Base-by-base conservation (phyloP, 2,329 filamentous ascomycete genomes). In the Leptographium galeiforme region DNA sequence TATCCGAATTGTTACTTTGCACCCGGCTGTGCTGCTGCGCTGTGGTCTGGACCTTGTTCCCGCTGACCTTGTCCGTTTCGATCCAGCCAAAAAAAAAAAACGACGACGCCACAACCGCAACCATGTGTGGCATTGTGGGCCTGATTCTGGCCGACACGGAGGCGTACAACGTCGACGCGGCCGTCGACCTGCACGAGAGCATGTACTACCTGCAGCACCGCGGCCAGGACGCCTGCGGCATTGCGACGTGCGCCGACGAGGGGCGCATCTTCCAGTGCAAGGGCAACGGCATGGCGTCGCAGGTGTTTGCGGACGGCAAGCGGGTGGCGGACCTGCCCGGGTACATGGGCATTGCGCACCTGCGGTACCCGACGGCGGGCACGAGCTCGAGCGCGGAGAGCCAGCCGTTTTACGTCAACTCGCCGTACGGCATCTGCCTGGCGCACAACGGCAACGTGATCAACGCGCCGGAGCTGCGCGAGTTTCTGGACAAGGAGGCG, bases 391-490 rank as follows among this genome's bases (percentile, higher is more conserved):
- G 88, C 63, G 83, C 87, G 11, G 88, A 95, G 68, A 87, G 88
- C 14, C 89, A 95, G 68, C 90, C 89, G 0, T 94, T 95, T 68
- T 95, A 93, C 66, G 87, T 91, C 61, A 95, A 94, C 71, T 79
- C 77, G 56, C 88, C 87, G 1, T 93, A 89, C 64, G 88, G 89
- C 48, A 85, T 94, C 61, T 86, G 78, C 63, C 78, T 91, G 65
- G 79, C 83, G n/a, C 84, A 91, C 70, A 95, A 95, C 63, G 89
- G 89, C 56, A 95, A 95, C 68, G 74, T 95, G 47, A 87, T 95
- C 72, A 77, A 94, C 63, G 80, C 84, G 6, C 75, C 76, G 4
- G 81, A 85, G 53, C 72, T 93, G 50, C 81, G 79, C 65, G 69
- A 73, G 57, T 87, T 82, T 64, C 74, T 94, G 51, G 88, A 93